Evolutionary conservation across 371 early-diverging fungal genomes (phyloP).

Genomic region (Mucor sp.): DNA sequence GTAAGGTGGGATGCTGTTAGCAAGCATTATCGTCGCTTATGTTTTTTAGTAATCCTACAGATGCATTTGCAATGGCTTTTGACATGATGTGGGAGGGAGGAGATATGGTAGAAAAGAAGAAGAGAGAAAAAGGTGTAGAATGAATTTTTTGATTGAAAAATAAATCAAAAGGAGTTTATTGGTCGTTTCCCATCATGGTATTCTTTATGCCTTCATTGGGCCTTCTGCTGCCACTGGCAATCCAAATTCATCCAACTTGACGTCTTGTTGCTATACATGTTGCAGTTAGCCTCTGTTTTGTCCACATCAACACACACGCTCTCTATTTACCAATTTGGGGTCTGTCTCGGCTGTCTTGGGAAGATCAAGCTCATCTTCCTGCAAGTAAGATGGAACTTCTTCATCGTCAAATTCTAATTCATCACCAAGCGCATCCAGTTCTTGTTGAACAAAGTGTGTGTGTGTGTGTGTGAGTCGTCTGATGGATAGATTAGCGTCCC

Average conservation of each 20-base stretch:
- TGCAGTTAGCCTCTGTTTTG: background rate
- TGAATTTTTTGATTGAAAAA: background rate
- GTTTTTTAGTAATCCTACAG: background rate
- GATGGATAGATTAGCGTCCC: background rate
- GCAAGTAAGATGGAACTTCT: conserved; percentile 69
- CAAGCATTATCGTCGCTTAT: background rate
- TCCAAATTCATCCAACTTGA: conserved; percentile 61
- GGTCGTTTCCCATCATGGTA: background rate
- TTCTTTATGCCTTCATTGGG: conserved; percentile 49
- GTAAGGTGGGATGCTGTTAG: background rate
- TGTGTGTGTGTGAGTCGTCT: background rate
- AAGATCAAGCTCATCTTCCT: conserved; percentile 51
- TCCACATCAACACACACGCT: background rate
- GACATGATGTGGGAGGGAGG: background rate
- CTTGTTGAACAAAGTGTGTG: conserved; percentile 32
- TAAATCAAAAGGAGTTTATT: background rate
- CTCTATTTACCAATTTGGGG: conserved; percentile 42
- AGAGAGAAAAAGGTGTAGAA: background rate
- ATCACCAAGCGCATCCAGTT: conserved; percentile 94
- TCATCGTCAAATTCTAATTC: conserved; percentile 85
- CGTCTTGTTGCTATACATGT: conserved; percentile 26
- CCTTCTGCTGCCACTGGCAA: conserved; percentile 50
- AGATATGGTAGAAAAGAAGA: background rate
- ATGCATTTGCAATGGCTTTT: background rate
- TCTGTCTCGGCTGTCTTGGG: conserved; percentile 57